These are phyloP conservation scores for Petasospora fabianii DNA, from an alignment of 1,139 yeast genomes.

Conservation along the genomic window DNA sequence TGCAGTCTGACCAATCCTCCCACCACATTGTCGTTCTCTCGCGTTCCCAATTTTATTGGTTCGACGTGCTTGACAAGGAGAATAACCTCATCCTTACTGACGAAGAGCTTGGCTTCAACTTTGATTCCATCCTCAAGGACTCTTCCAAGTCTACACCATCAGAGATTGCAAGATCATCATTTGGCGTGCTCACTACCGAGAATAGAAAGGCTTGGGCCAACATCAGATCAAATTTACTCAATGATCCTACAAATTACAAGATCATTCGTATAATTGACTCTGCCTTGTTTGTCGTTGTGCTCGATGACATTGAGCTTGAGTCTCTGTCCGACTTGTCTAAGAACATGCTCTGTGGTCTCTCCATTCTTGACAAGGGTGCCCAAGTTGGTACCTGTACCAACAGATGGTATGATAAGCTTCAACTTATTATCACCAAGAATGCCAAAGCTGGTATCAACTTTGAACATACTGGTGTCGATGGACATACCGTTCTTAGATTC, in stretches of 20 bases:
- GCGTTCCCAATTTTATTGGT: conserved; percentile 90
- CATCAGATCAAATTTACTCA: conserved; percentile 51
- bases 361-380: conserved; percentile 75
- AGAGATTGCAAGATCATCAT: conserved; percentile 76
- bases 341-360: conserved; percentile 83
- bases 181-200: conserved; percentile 88
- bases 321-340: conserved; percentile 68
- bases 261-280: conserved; percentile 73
- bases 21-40: conserved; percentile 82
- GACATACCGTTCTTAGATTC: conserved; percentile 85
- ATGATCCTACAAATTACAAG: conserved; percentile 53
- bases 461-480: conserved; percentile 95
- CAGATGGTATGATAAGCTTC: conserved; percentile 92
- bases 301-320: conserved; percentile 71
- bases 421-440: conserved; percentile 82
- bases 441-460: conserved; percentile 93
- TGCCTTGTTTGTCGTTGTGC: conserved; percentile 75
- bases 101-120: conserved; percentile 70
- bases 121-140: conserved; percentile 72
- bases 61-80: conserved; percentile 75
- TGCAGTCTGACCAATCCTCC: conserved; percentile 74
- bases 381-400: conserved; percentile 94
- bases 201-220: conserved; percentile 83
- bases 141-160: conserved; percentile 55
- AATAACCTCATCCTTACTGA: conserved; percentile 65